Evolutionary conservation across 2,329 filamentous ascomycete genomes (phyloP).

Genomic region (Gnomoniopsis smithogilvyi): DNA sequence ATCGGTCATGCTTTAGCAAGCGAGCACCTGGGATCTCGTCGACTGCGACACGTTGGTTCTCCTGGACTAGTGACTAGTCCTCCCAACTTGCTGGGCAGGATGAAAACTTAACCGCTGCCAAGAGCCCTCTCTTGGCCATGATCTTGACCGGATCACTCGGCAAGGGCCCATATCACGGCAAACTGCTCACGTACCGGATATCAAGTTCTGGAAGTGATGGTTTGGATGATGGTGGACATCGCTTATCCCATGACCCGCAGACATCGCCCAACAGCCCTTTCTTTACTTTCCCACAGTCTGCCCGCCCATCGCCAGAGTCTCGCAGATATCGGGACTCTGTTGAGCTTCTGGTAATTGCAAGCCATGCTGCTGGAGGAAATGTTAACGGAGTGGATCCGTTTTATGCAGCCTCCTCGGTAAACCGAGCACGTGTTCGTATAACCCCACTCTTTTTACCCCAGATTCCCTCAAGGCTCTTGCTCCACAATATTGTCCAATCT

Average conservation of each 20-base stretch:
- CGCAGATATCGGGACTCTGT: too few species aligned
- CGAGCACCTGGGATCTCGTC: too few species aligned
- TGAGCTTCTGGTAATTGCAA: too few species aligned
- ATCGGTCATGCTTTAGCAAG: too few species aligned
- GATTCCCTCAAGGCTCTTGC: constrained; percentile 33
- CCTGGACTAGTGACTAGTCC: not conserved
- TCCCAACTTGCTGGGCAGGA: not conserved
- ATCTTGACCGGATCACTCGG: not conserved
- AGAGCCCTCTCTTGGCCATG: not conserved
- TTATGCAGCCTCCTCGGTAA: not conserved
- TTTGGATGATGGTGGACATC: too few species aligned
- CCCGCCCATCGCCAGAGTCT: too few species aligned
- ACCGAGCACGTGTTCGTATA: not conserved
- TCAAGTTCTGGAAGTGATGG: too few species aligned
- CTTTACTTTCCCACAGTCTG: too few species aligned
- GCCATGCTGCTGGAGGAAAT: not conserved
- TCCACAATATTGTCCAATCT: constrained; percentile 37
- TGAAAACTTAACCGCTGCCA: not conserved
- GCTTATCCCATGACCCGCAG: too few species aligned
- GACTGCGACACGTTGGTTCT: not conserved
- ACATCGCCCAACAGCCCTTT: too few species aligned
- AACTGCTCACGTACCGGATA: not conserved
- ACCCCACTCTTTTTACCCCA: not conserved
- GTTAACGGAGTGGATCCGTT: not conserved
- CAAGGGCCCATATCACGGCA: not conserved